Conservation (phyloP, 306 rosid species). For the Astragalus glycyphyllos region DNA sequence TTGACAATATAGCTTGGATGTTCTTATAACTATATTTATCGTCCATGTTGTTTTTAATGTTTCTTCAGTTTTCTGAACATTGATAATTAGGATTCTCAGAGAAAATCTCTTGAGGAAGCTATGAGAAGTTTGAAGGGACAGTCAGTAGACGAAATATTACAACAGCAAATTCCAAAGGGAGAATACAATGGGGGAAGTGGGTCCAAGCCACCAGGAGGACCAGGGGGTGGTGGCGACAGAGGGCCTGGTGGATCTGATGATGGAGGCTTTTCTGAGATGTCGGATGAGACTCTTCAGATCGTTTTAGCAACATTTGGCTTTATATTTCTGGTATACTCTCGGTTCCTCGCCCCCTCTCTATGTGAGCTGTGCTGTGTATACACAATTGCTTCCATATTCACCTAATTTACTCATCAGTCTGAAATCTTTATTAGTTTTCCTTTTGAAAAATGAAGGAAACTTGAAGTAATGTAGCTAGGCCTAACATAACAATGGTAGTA, state of each 20-base stretch:
- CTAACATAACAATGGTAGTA: conserved; percentile 23
- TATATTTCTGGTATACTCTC: conserved; percentile 68
- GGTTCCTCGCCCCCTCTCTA: neutral
- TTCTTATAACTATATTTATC: conserved; percentile 5
- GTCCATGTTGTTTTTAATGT: conserved; percentile 16
- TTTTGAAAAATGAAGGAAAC: conserved; percentile 17
- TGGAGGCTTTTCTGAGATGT: conserved; percentile 53
- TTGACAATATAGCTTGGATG: conserved; percentile 26
- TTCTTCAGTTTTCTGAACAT: conserved; percentile 13
- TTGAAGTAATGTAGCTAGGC: conserved; percentile 12
- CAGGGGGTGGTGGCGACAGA: conserved; percentile 40
- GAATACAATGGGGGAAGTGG: conserved; percentile 52
- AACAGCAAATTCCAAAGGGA: conserved; percentile 61
- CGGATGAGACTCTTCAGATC: conserved; percentile 71
- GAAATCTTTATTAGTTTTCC: neutral
- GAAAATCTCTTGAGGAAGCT: conserved; percentile 53
- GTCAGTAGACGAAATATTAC: conserved; percentile 68
- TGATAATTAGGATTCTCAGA: conserved; percentile 51
- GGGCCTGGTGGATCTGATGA: conserved; percentile 67
- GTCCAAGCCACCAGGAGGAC: conserved; percentile 47
- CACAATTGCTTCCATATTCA: neutral
- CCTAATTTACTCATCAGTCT: neutral
- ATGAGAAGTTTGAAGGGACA: conserved; percentile 59
- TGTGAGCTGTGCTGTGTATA: neutral
- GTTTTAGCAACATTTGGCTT: conserved; percentile 70